A percentile compares a stretch with the other conserved stretches of the same genome.
These are phyloP conservation scores for Lenwebbia sp. DNA, from an alignment of 345 rosid genomes.

Conservation along the genomic window DNA sequence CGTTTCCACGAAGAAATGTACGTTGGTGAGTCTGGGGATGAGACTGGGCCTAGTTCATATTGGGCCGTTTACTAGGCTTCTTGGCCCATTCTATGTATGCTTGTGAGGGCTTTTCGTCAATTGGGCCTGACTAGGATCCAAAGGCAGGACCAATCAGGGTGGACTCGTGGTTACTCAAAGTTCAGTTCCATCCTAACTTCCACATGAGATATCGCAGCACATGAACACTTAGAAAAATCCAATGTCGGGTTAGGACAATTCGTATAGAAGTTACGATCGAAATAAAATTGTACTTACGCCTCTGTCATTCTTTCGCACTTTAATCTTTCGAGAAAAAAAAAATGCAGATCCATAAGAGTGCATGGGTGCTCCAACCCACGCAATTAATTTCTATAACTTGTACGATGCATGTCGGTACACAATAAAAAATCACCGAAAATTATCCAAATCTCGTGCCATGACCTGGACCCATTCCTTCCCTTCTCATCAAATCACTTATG, in stretches of 20 bases:
- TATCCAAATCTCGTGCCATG: background rate
- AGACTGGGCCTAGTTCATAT: background rate
- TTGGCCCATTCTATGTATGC: background rate
- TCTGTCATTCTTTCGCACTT: too few species aligned
- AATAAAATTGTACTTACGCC: background rate
- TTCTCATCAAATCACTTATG: background rate
- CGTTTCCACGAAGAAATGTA: background rate
- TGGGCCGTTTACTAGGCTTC: background rate
- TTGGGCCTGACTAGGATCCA: background rate
- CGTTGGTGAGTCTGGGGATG: background rate
- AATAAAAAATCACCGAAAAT: background rate
- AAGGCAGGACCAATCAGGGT: background rate
- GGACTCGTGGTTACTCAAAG: background rate
- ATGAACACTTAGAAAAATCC: background rate
- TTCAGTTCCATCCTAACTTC: background rate
- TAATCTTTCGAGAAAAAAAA: too few species aligned
- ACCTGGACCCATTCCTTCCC: background rate
- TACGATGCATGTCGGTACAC: background rate
- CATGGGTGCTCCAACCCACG: too few species aligned
- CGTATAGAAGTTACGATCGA: background rate
- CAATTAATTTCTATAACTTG: rapidly evolving
- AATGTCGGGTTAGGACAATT: background rate
- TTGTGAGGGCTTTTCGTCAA: background rate
- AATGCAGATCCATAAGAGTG: background rate
- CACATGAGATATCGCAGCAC: background rate